phyloP scores from a whole-genome alignment of 305 asterid species.

The Salvia sclarea region DNA sequence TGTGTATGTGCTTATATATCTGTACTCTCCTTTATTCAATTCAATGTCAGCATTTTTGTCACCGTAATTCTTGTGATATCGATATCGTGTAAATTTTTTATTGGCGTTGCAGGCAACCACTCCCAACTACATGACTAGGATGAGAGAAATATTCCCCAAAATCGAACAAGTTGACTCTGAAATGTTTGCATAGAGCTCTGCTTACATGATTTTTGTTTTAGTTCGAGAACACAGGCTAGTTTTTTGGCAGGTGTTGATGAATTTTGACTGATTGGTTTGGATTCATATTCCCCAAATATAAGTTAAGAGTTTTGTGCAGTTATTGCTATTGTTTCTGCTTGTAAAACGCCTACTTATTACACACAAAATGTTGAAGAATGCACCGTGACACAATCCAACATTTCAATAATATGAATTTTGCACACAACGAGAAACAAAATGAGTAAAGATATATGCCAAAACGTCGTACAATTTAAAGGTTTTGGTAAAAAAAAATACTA shows the following conservation, averaged over 20 bases:
- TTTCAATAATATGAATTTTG: too few relatives aligned
- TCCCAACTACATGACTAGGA: constrained; percentile 54
- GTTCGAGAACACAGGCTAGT: not conserved
- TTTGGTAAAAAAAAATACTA: too few relatives aligned
- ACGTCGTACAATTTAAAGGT: too few relatives aligned
- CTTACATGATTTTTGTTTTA: not conserved
- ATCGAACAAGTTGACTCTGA: constrained; percentile 85
- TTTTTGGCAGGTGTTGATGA: not conserved
- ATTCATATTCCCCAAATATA: not conserved
- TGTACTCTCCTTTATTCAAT: constrained; percentile 11
- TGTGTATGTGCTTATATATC: constrained; percentile 55
- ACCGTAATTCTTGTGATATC: constrained; percentile 11
- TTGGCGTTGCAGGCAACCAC: constrained; percentile 64
- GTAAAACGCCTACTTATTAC: not conserved
- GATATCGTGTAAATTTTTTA: constrained; percentile 18
- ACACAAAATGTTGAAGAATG: not conserved
- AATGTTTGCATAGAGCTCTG: constrained; percentile 50
- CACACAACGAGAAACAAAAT: not conserved
- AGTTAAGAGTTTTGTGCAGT: not conserved
- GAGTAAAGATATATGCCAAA: too few relatives aligned
- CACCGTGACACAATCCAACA: not conserved
- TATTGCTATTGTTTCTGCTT: not conserved
- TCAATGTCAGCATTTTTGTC: not conserved
- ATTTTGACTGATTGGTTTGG: constrained; percentile 3
- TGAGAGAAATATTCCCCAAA: constrained; percentile 72